Conservation (phyloP, 2,329 filamentous ascomycete genomes). For the Chalara sp. region DNA sequence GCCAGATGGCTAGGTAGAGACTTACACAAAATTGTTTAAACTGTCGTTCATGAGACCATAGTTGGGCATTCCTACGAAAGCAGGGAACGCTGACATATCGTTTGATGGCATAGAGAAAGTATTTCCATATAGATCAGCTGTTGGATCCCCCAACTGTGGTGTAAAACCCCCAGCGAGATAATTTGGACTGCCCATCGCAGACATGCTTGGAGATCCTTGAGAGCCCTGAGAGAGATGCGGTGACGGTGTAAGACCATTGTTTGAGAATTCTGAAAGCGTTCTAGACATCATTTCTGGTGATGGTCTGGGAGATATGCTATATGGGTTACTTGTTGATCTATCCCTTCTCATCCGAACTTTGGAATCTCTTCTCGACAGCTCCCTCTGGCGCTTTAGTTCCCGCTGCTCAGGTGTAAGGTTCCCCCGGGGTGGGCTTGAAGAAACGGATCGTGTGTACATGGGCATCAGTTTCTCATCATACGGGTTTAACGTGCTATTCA, state of each 20-base stretch:
- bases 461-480: conserved; percentile 26
- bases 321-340: conserved; percentile 26
- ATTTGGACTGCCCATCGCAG: conserved; percentile 18
- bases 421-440: conserved; percentile 49
- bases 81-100: conserved; percentile 19
- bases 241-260: conserved; percentile 23
- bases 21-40: conserved; percentile 21
- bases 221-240: conserved; percentile 24
- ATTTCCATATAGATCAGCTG: conserved; percentile 24
- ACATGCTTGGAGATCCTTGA: conserved; percentile 19
- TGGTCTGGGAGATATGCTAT: conserved; percentile 22
- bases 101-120: conserved; percentile 25
- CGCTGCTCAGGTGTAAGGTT: conserved; percentile 52
- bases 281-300: conserved; percentile 27
- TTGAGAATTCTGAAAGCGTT: conserved; percentile 21
- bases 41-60: conserved; percentile 13
- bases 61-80: conserved; percentile 17
- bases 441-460: conserved; percentile 29
- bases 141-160: conserved; percentile 15
- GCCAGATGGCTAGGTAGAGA: not conserved
- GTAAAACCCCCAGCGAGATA: conserved; percentile 24
- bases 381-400: conserved; percentile 54
- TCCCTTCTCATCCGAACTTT: conserved; percentile 48
- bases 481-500: conserved; percentile 19
- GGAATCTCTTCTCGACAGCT: conserved; percentile 50